Conservation (phyloP, 305 asterid genomes). For the Fraxinus floribunda region DNA sequence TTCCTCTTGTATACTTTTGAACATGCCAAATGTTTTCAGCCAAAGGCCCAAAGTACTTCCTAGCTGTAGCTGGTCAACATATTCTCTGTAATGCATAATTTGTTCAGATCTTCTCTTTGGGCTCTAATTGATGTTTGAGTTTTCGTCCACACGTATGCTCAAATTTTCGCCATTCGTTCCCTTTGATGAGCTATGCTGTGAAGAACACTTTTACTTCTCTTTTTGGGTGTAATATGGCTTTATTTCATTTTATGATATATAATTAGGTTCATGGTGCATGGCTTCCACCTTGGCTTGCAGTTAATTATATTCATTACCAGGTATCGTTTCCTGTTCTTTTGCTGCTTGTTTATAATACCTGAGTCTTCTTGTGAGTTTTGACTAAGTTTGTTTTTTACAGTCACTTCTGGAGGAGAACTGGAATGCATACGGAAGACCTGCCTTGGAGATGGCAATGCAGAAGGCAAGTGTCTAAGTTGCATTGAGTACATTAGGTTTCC, state of each 20-base stretch:
- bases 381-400: constrained; percentile 39
- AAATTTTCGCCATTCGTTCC: neutral
- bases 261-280: constrained; percentile 83
- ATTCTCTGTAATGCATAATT: neutral
- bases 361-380: too few species aligned
- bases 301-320: constrained; percentile 50
- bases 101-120: neutral
- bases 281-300: constrained; percentile 93
- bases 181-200: neutral
- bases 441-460: constrained; percentile 49
- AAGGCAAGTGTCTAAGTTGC: constrained; percentile 50
- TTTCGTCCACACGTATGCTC: neutral
- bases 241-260: constrained; percentile 22
- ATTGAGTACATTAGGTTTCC: constrained; percentile 1
- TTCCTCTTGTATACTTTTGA: neutral
- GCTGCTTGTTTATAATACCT: neutral
- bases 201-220: constrained; percentile 2
- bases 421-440: constrained; percentile 77
- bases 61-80: neutral
- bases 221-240: neutral
- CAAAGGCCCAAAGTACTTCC: neutral
- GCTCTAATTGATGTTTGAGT: neutral
- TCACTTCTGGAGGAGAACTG: constrained; percentile 64
- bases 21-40: neutral
- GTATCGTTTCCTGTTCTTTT: constrained; percentile 33